phyloP scores from a whole-genome alignment of 73 alveolate genomes.

The Tetrahymena thermophila region DNA sequence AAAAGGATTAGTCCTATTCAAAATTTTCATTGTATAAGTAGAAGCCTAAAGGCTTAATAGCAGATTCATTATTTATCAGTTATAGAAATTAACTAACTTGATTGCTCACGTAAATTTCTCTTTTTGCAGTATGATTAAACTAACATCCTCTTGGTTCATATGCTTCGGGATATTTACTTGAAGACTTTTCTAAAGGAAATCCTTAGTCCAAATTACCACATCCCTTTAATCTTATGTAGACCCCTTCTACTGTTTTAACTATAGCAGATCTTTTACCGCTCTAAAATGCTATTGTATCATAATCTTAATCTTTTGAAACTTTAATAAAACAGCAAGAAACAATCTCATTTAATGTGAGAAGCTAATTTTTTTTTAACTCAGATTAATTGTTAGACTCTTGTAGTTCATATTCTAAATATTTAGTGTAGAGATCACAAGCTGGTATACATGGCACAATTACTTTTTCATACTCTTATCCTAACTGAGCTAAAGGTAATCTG shows the following conservation, averaged over 20 bases:
- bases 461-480: slow-evolving; percentile 6
- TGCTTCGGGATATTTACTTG: slow-evolving; percentile 53
- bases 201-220: slow-evolving; percentile 70
- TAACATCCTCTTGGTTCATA: slow-evolving; percentile 75
- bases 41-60: slow-evolving; percentile 59
- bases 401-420: background rate
- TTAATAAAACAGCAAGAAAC: background rate
- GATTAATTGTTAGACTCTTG: background rate
- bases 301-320: background rate
- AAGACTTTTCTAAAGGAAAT: slow-evolving; percentile 39
- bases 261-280: slow-evolving; percentile 71
- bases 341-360: background rate
- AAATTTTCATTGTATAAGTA: slow-evolving; percentile 40
- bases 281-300: background rate
- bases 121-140: slow-evolving; percentile 56
- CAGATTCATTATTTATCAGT: slow-evolving; percentile 23
- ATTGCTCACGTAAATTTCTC: slow-evolving; percentile 61
- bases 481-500: background rate
- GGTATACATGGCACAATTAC: slow-evolving; percentile 7
- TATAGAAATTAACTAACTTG: slow-evolving; percentile 40
- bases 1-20: slow-evolving; percentile 11
- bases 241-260: background rate
- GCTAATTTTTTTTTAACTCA: background rate
- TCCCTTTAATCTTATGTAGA: slow-evolving; percentile 64
- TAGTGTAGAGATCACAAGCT: background rate